Base-by-base conservation (phyloP, 257 asterid species). In the Plectranthus barbatus region DNA sequence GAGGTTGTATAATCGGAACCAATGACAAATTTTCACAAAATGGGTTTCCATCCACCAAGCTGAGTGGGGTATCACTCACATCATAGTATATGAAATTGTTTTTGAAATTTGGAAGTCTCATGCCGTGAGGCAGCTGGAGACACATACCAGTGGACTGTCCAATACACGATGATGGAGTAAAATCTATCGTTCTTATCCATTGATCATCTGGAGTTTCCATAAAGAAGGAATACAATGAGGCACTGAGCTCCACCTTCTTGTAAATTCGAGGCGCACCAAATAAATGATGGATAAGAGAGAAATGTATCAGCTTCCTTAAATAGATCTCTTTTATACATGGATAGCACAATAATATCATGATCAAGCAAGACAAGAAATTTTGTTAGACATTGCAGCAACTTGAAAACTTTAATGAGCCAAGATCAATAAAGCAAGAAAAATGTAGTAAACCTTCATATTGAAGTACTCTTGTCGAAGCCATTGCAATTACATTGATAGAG, bases 141-240 rank as follows among this genome's bases (percentile, higher is more conserved):
- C 95, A 89, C 68, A 92, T 26, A 13, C 95, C 84, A 15, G 99
- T 89, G 53, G 99, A 83, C 54, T 86, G 95, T 44, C 99, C 99
- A 12, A 89, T 85, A 56, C 72, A 70, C n/a, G n/a, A n/a, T 9
- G 77, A 76, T 40, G 68, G 56, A 41, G 97, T 76, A 56, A 86
- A 92, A 62, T 92, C 97, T 6, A 91, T 81, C 6, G 99, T 89
- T 71, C 99, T 81, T 15, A 86, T 75, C 96, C 97, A 92, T 68
- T 85, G 96, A 21, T 89, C 97, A 53, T 89, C 96, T 18, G 75
- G 84, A 48, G 81, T 60, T 33, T 82, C 83, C 73, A 0, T 13
- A 42, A 0, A 82, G 66, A 15, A 92, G 78, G 80, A 60, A 46
- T 40, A 67, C 3, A n/a, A 1, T 7, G 86, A 77, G 11, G 8